Percentiles rank a stretch among this genome's conserved stretches.
phyloP scores from a whole-genome alignment of 202 grass and related monocot species.

The Elaeis oleifera region DNA sequence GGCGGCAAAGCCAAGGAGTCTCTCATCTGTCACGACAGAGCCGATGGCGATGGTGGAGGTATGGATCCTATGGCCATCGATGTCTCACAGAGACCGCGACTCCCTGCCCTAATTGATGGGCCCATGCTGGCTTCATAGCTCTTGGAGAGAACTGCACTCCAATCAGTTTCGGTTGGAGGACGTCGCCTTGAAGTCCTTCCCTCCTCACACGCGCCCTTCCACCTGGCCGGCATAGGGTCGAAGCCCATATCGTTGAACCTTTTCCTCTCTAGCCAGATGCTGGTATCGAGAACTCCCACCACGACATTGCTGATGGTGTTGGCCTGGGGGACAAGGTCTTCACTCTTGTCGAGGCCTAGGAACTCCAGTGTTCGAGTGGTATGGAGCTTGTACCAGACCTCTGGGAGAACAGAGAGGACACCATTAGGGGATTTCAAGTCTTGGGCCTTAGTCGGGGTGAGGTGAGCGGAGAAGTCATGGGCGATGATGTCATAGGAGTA shows the following conservation, averaged over 20 bases:
- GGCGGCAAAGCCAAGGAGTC: slow-evolving; percentile 48
- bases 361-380: slow-evolving; percentile 83
- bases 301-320: slow-evolving; percentile 44
- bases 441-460: slow-evolving; percentile 40
- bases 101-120: slow-evolving; percentile 50
- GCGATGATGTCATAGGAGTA: slow-evolving; percentile 66
- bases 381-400: slow-evolving; percentile 59
- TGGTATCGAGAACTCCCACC: slow-evolving; percentile 71
- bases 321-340: slow-evolving; percentile 35
- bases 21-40: slow-evolving; percentile 21
- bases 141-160: slow-evolving; percentile 51
- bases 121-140: slow-evolving; percentile 80
- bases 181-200: slow-evolving; percentile 37
- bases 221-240: slow-evolving; percentile 31
- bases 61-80: slow-evolving; percentile 76
- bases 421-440: slow-evolving; percentile 30
- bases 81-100: slow-evolving; percentile 54
- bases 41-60: slow-evolving; percentile 65
- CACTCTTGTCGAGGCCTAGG: slow-evolving; percentile 32
- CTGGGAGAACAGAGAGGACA: slow-evolving; percentile 58
- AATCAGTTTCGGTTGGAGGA: slow-evolving; percentile 61
- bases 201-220: slow-evolving; percentile 52
- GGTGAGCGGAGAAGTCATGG: slow-evolving; percentile 69
- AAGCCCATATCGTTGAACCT: slow-evolving; percentile 61
- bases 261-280: slow-evolving; percentile 64